phyloP scores from a whole-genome alignment of 805 yeast genomes.

The Candida wancherniae region DNA sequence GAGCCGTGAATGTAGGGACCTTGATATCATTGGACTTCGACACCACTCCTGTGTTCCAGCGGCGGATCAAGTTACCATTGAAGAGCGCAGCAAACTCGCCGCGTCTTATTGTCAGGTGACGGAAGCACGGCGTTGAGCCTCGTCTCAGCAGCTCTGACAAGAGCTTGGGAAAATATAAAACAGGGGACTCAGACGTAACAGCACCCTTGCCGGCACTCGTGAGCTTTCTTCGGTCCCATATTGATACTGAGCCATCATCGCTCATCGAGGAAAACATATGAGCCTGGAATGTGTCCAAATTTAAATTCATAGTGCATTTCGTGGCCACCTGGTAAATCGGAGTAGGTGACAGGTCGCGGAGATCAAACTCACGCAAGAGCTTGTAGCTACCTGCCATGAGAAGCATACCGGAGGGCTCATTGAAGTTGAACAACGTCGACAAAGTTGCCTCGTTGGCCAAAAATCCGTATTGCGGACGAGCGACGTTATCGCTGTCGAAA shows the following conservation, averaged over 20 bases:
- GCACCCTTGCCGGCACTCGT: conserved; percentile 17
- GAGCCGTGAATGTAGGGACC: conserved; percentile 11
- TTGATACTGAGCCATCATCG: conserved; percentile 78
- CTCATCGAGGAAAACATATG: conserved; percentile 68
- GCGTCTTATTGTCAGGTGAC: conserved; percentile 58
- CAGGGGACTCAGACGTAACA: conserved; percentile 47
- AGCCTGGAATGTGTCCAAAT: conserved; percentile 63
- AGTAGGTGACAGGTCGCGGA: conserved; percentile 45
- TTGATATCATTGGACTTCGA: conserved; percentile 24
- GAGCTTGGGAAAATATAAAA: conserved; percentile 55
- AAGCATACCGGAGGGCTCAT: conserved; percentile 16
- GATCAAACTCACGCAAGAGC: conserved; percentile 71
- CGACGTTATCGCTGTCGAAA: conserved; percentile 45
- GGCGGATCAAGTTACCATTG: conserved; percentile 68
- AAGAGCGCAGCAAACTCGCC: conserved; percentile 79
- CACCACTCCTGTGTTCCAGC: conserved; percentile 72
- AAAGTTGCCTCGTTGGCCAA: conserved; percentile 72
- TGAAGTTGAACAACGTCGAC: conserved; percentile 53
- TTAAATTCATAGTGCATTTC: conserved; percentile 62
- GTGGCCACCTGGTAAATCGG: conserved; percentile 75
- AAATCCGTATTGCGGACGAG: conserved; percentile 51
- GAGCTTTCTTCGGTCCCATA: conserved; percentile 75
- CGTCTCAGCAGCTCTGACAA: conserved; percentile 54
- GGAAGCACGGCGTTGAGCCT: conserved; percentile 58
- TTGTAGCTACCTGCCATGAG: conserved; percentile 75